Evolutionary conservation across 2,329 filamentous ascomycete genomes (phyloP), one percentile per base, ranked within the genome.

Genomic region (Colletotrichum incanum): DNA sequence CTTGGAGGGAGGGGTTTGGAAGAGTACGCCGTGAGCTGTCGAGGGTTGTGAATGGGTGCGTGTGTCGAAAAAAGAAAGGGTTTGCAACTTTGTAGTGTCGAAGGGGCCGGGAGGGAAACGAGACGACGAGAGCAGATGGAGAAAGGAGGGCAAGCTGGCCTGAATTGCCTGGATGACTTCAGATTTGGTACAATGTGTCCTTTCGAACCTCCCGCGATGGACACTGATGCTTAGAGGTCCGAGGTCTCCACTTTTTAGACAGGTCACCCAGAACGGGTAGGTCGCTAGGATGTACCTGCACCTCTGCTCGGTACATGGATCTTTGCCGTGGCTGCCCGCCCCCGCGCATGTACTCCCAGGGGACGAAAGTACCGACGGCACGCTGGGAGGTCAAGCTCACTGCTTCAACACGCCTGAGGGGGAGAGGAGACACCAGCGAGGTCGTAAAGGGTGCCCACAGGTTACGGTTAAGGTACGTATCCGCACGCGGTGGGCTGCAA

Each of bases 171-270:
- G 65, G 69, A 69, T 72, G 65, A 64, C 69, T 64, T 69, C 69
- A 59, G 62, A 54, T 66, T 66, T 71, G 69, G 65, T 64, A 72
- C 69, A 72, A 72, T 72, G 69, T 72, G 69, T 72, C 69, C 69
- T 72, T 72, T 72, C 69, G 69, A 72, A 37, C 65, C 69, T 64
- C 59, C 54, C 65, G 65, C 59, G 69, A 72, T 72, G 69, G 69
- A 31, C 39, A 16, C 47, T 64, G 47, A 68, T 72, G 65, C 65
- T 68, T 18, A 52, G 65, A 63, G 69, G 69, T 64, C 59, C 69
- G 69, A 72, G 54, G 65, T 71, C 7, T 41, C 69, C 69, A 72
- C 69, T 69, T 69, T 69, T 72, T 72, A 72, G 69, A 72, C 59
- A 55, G 69, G 39, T 52, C 69, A 54, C 43, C 65, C 65, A 69